phyloP scores from a whole-genome alignment of 306 rosid species.

The Gynostemma pentaphyllum region DNA sequence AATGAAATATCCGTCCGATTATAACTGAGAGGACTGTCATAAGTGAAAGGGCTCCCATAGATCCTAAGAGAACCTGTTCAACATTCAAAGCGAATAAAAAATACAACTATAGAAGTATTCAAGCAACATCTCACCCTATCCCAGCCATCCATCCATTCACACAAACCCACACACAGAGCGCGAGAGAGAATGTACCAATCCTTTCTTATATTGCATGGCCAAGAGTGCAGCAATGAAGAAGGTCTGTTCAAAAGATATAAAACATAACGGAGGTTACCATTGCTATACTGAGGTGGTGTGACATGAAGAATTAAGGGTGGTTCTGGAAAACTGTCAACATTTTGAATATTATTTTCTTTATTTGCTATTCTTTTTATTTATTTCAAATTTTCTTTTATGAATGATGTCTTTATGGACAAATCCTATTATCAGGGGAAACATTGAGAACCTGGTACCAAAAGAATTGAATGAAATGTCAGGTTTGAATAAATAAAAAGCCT shows the following conservation, averaged over 20 bases:
- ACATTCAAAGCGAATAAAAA: slow-evolving; percentile 2
- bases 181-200: slow-evolving; percentile 42
- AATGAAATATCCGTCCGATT: slow-evolving; percentile 75
- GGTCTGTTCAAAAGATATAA: slow-evolving; percentile 48
- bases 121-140: no score
- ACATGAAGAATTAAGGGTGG: neutral
- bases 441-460: neutral
- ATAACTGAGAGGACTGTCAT: slow-evolving; percentile 80
- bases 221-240: slow-evolving; percentile 97
- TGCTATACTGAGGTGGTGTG: neutral
- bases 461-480: neutral
- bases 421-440: neutral
- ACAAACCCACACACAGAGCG: neutral
- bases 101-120: neutral
- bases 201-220: slow-evolving; percentile 95
- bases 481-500: neutral
- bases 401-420: neutral
- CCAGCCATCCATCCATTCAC: no score
- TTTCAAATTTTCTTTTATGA: neutral
- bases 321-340: neutral
- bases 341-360: neutral
- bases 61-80: slow-evolving; percentile 79
- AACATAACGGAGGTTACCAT: neutral
- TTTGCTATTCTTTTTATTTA: neutral
- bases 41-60: slow-evolving; percentile 83